Evolutionary conservation across 306 rosid species (phyloP).

Genomic region (Canavalia gladiata): DNA sequence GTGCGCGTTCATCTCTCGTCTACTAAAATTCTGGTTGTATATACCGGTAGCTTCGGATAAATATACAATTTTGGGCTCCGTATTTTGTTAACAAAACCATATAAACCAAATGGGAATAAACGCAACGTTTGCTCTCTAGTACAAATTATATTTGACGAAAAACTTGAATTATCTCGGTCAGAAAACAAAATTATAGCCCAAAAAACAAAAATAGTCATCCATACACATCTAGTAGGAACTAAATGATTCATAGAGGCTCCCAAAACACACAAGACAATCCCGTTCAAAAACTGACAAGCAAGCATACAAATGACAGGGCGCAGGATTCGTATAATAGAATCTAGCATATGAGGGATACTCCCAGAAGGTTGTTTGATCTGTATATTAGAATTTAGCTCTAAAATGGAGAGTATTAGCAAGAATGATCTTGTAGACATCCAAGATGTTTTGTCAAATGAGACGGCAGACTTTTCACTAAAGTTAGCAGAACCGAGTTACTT

Average conservation of each 20-base stretch:
- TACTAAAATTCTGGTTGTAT: not conserved
- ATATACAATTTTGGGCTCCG: not conserved
- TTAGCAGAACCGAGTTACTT: not conserved
- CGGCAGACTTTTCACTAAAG: not conserved
- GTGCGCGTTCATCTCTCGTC: not conserved
- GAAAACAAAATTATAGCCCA: not conserved
- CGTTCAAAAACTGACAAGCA: not conserved
- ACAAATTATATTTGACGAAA: not conserved
- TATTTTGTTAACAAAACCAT: not conserved
- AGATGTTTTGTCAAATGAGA: not conserved
- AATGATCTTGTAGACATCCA: not conserved
- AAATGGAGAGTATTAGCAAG: not conserved
- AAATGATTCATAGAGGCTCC: conserved; percentile 1
- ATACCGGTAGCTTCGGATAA: not conserved
- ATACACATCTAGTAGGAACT: not conserved
- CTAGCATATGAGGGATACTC: not conserved
- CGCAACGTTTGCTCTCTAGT: not conserved
- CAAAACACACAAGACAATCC: not conserved
- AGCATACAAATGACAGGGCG: not conserved
- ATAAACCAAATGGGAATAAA: not conserved
- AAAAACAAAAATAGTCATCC: not conserved
- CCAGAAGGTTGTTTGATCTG: not conserved
- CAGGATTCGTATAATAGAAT: not conserved
- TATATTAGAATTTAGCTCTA: not conserved
- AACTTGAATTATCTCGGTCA: not conserved